These are phyloP conservation scores for Blastocystis sp. DNA, from an alignment of 352 stramenopile species.

Conservation along the genomic window DNA sequence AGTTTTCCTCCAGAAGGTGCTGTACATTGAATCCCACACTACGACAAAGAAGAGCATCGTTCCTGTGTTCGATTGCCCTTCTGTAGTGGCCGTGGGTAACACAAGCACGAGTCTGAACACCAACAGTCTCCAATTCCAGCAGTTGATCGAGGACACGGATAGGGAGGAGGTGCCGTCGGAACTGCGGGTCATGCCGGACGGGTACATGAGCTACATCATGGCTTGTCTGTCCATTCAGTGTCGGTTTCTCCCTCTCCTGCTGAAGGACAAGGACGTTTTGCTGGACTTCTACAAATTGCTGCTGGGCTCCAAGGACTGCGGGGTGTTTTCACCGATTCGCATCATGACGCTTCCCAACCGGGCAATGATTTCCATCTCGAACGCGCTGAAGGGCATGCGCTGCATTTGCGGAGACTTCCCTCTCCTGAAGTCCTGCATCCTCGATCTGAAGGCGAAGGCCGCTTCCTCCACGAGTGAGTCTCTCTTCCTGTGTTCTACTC, in stretches of 20 bases:
- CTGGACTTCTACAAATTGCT: background rate
- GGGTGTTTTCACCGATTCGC: background rate
- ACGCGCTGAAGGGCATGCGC: background rate
- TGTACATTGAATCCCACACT: constrained; percentile 10
- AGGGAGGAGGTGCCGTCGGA: constrained; percentile 7
- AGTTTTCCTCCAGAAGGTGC: constrained; percentile 27
- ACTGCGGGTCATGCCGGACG: background rate
- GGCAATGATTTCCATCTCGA: background rate
- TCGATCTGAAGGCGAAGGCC: background rate
- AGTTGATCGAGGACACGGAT: background rate
- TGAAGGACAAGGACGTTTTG: constrained; percentile 11
- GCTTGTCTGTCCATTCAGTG: constrained; percentile 36
- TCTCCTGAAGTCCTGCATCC: background rate
- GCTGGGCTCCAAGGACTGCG: background rate
- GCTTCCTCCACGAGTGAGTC: background rate
- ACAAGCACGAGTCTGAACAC: background rate
- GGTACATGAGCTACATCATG: constrained; percentile 22
- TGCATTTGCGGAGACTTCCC: background rate
- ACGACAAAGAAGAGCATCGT: constrained; percentile 36
- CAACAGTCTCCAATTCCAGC: constrained; percentile 35
- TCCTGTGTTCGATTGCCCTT: constrained; percentile 13
- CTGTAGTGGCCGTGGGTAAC: background rate
- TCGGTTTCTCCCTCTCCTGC: constrained; percentile 12
- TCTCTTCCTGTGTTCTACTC: background rate
- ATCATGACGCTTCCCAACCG: background rate